Evolutionary conservation across 345 rosid species (phyloP).

Genomic region (Ceriops zippeliana): DNA sequence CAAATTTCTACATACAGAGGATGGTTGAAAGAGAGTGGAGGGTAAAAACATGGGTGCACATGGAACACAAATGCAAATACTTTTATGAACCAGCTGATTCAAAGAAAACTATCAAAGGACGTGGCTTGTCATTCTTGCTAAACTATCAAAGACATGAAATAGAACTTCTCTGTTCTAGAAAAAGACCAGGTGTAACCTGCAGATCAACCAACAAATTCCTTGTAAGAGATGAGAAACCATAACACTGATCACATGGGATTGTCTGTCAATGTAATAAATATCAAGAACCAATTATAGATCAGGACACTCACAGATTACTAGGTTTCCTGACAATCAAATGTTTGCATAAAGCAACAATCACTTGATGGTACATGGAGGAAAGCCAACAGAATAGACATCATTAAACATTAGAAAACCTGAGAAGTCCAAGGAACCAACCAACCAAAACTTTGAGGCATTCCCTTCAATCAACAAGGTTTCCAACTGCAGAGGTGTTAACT

Average conservation of each 20-base stretch:
- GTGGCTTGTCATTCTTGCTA: not conserved
- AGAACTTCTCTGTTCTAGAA: no score
- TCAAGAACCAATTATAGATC: not conserved
- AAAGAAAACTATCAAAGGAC: not conserved
- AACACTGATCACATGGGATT: not conserved
- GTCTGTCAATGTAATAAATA: not conserved
- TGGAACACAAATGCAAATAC: not conserved
- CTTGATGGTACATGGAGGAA: not conserved
- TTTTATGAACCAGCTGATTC: not conserved
- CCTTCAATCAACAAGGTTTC: constrained; percentile 77
- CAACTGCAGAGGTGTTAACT: constrained; percentile 81
- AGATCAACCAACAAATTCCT: not conserved
- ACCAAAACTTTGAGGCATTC: constrained; percentile 72
- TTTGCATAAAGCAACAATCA: not conserved
- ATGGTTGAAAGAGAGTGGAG: not conserved
- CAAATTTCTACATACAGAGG: not conserved
- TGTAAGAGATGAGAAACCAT: not conserved
- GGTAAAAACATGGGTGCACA: no score
- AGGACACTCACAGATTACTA: not conserved
- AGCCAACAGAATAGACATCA: not conserved
- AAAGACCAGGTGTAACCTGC: no score
- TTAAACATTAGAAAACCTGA: not conserved
- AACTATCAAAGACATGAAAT: not conserved
- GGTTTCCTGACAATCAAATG: not conserved
- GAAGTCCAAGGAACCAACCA: constrained; percentile 54